Evolutionary conservation across 208 protist species (phyloP), one percentile per base, ranked within the genome.

Genomic region (Novymonas esmeraldas): DNA sequence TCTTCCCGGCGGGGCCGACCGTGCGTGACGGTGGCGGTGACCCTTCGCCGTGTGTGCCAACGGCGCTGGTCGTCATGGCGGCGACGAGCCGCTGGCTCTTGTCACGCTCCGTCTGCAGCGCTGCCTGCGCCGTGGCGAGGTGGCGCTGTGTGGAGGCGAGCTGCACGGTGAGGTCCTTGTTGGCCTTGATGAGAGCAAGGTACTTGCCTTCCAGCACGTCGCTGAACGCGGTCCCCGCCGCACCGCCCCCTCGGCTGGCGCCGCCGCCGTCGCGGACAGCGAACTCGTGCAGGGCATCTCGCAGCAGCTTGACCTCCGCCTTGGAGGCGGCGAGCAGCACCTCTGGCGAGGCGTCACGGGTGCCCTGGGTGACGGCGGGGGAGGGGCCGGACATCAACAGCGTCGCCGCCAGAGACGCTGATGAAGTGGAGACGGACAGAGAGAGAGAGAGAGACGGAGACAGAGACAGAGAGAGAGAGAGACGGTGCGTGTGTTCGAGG

Each of bases 141-240:
- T 58, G 69, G 26, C 58, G 69, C 61, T 75, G 60, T 6, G 46
- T 34, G 5, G 69, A 69, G 54, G 45, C 54, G 3, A 93, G 71
- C 64, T 88, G 80, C 2, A 91, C 84, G 24, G 73, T 80, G 5
- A 91, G 62, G 26, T 73, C 66, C 14, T 74, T 73, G 20, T 42
- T 61, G 22, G 79, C 81, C 39, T 69, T 73, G 20, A 93, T 73
- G 14, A 86, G 76, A 9, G 73, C 78, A 9, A 93, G 70, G 52
- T 91, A 93, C 61, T 84, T 85, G 33, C 78, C 79, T 54, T 93
- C 87, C 7, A 89, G 54, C 45, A 75, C 74, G 4, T 73, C 79
- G 20, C 42, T 69, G 56, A 73, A 73, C 24, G 70, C 60, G 1
- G 52, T 44, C 49, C 28, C 16, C 31, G 48, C 38, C 11, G 61